Evolutionary conservation across 2,329 filamentous ascomycete genomes (phyloP).

Genomic region (Aureobasidium subglaciale): DNA sequence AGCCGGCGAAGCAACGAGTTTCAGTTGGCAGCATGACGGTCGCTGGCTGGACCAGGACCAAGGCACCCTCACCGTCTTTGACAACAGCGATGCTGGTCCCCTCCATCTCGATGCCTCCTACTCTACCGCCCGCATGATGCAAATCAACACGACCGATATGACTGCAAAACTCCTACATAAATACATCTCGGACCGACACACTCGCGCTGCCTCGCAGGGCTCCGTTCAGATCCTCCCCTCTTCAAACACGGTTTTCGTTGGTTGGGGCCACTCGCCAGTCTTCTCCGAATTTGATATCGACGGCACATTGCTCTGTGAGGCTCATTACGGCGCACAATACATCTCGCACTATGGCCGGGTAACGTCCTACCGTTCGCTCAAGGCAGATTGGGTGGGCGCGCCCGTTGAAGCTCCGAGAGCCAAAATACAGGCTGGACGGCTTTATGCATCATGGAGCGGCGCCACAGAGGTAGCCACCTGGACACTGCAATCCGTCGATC

Average conservation of each 20-base stretch:
- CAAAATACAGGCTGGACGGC: conserved; percentile 31
- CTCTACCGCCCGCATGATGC: conserved; percentile 23
- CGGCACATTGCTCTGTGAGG: conserved; percentile 46
- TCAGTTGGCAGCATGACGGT: conserved; percentile 41
- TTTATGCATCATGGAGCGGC: conserved; percentile 18
- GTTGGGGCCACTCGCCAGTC: conserved; percentile 43
- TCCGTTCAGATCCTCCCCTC: conserved; percentile 44
- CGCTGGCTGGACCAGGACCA: conserved; percentile 25
- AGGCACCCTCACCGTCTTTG: conserved; percentile 21
- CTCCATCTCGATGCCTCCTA: conserved; percentile 28
- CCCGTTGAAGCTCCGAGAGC: conserved; percentile 7
- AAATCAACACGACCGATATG: conserved; percentile 22
- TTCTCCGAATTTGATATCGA: conserved; percentile 36
- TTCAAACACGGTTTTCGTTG: conserved; percentile 47
- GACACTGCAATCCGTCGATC: conserved; percentile 21
- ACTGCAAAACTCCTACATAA: conserved; percentile 24
- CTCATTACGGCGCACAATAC: conserved; percentile 36
- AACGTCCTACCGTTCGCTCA: conserved; percentile 44
- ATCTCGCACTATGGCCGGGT: conserved; percentile 31
- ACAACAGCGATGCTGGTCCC: conserved; percentile 35
- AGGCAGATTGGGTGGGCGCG: conserved; percentile 21
- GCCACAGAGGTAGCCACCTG: conserved; percentile 18
- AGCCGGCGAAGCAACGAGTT: conserved; percentile 19
- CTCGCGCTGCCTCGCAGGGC: conserved; percentile 44
- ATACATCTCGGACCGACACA: conserved; percentile 23